Base-by-base conservation (phyloP, 2,329 filamentous ascomycete genomes). In the Leptographium flavum region DNA sequence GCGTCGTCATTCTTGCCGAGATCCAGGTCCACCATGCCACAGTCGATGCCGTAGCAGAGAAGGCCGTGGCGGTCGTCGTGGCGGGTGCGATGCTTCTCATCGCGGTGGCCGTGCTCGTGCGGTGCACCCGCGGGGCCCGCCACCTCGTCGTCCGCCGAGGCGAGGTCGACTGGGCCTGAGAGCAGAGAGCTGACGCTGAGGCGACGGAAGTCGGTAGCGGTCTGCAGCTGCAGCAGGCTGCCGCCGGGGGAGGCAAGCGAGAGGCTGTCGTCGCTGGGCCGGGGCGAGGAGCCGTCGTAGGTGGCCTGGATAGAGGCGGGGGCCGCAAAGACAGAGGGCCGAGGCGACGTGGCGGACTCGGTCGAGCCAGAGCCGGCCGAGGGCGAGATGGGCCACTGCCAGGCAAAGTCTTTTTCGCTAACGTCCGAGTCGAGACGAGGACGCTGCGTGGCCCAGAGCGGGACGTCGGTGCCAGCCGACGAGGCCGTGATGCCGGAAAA, bases 1-100 rank as follows among this genome's bases (percentile, higher is more conserved):
- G 65, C 62, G 52, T 90, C 84, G 55, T 87, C 75, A 53, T 88
- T 88, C 42, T 71, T 74, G 25, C 76, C 76, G 1, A 83, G 63
- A 54, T 90, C 84, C 19, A 76, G 63, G 60, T 90, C 84, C 10
- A 71, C 71, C 49, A 77, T 68, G 1, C 84, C 85, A 46, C 75
- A 68, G 55, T 90, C 85, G 48, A 83, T 73, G 6, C 85, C 84
- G 57, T 83, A 87, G 37, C 69, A 74, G 7, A 62, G 70, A 31
- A 62, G 60, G 30, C 35, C 38, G 28, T 43, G 36, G 46, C 39
- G 19, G 27, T 43, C 17, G 25, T 45, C 30, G 37, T 45, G 33
- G 19, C 21, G 7, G 35, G 19, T 14, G 22, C 19, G 5, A n/a
- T 21, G 32, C 35, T 19, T 22, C 19, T 7, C 10, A 21, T 13